Percentiles rank a stretch among this genome's conserved stretches.
Conservation (phyloP, 2,329 filamentous ascomycete genomes). For the Sclerotinia spermophila region DNA sequence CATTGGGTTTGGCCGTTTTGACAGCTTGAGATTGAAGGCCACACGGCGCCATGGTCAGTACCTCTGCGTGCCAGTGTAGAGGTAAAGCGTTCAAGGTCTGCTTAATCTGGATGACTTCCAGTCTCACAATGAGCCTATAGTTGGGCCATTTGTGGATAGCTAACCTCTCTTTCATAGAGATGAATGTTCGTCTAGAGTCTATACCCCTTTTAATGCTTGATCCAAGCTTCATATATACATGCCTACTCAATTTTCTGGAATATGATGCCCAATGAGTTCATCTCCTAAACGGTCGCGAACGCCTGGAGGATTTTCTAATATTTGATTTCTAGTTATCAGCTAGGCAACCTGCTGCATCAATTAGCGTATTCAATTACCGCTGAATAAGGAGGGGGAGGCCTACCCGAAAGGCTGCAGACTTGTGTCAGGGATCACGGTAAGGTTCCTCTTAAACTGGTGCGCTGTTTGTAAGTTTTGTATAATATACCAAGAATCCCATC, state of each 20-base stretch:
- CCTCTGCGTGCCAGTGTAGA: background rate
- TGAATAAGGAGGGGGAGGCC: too few species aligned
- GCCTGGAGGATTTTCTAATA: background rate
- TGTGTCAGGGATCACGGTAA: too few species aligned
- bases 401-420: background rate
- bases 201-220: background rate
- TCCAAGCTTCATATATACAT: background rate
- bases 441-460: background rate
- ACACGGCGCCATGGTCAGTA: background rate
- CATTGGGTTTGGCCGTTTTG: background rate
- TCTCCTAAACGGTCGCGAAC: background rate
- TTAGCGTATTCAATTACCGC: background rate
- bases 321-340: background rate
- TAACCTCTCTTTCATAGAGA: background rate
- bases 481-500: background rate
- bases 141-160: background rate
- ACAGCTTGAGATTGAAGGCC: background rate
- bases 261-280: background rate
- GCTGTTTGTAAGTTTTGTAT: background rate
- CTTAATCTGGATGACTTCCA: background rate
- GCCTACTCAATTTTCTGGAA: background rate
- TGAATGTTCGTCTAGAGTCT: background rate
- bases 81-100: background rate
- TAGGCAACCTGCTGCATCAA: background rate
- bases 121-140: background rate